These are phyloP conservation scores for Leishmania martiniquensis DNA, from an alignment of 208 protist species.

Conservation along the genomic window DNA sequence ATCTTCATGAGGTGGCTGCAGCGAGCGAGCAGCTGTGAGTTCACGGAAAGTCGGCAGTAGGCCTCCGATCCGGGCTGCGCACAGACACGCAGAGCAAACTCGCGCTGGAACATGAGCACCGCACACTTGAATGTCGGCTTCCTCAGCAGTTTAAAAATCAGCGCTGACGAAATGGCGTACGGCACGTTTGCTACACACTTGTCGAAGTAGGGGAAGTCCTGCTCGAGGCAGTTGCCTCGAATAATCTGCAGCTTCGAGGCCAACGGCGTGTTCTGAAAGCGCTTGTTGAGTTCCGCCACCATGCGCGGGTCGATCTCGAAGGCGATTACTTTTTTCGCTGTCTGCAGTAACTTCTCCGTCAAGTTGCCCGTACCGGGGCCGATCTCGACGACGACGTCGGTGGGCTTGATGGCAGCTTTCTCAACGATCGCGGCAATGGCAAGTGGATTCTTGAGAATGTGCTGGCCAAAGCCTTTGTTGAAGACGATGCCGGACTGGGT, in stretches of 20 bases:
- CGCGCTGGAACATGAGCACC: conserved; percentile 99
- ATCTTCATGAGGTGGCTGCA: conserved; percentile 99
- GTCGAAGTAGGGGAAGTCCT: conserved; percentile 99
- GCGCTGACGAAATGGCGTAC: conserved; percentile 99
- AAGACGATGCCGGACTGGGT: conserved; percentile 93
- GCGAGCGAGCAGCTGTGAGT: conserved; percentile 98
- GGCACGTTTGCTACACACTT: conserved; percentile 99
- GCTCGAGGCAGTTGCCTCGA: conserved; percentile 98
- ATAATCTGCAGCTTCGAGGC: conserved; percentile 97
- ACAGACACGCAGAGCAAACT: conserved; percentile 99
- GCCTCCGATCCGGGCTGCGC: conserved; percentile 97
- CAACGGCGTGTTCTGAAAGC: conserved; percentile 94
- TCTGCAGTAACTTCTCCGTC: conserved; percentile 98
- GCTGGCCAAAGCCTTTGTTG: conserved; percentile 98
- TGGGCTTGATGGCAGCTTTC: conserved; percentile 96
- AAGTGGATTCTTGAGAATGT: conserved; percentile 99
- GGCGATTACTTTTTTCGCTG: conserved; percentile 98
- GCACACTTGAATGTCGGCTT: conserved; percentile 95
- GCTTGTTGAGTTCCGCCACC: conserved; percentile 99
- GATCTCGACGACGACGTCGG: conserved; percentile 99
- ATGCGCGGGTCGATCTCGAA: conserved; percentile 99
- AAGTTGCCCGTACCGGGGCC: conserved; percentile 99
- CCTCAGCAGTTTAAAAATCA: conserved; percentile 99
- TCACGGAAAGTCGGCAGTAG: conserved; percentile 99
- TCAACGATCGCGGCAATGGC: conserved; percentile 98